Conservation (phyloP, 306 rosid genomes). For the Prunus armeniaca region DNA sequence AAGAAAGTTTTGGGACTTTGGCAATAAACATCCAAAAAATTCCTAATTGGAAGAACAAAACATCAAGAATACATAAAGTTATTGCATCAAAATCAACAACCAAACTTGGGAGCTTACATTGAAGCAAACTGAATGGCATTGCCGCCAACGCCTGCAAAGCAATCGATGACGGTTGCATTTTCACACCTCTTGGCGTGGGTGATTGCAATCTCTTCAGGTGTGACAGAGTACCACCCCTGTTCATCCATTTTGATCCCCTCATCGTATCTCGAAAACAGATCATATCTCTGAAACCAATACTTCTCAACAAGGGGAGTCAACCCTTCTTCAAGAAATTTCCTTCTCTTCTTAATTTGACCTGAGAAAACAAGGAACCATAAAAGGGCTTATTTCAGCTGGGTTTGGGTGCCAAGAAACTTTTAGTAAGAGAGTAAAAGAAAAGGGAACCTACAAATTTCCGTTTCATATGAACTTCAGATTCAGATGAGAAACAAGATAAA, state of each 20-base stretch:
- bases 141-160: conserved; percentile 36
- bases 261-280: conserved; percentile 31
- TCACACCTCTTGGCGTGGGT: conserved; percentile 28
- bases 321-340: conserved; percentile 7
- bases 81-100: background rate
- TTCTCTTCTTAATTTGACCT: conserved; percentile 8
- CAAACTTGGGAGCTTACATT: conserved; percentile 5
- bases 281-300: conserved; percentile 36
- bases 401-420: too few species aligned
- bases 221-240: conserved; percentile 38
- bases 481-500: too few species aligned
- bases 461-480: too few species aligned
- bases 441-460: too few species aligned
- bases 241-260: conserved; percentile 40
- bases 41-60: background rate
- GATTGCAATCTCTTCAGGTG: conserved; percentile 40
- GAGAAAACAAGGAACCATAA: background rate
- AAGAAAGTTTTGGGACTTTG: background rate
- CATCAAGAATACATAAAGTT: too few species aligned
- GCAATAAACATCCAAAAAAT: background rate
- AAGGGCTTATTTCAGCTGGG: background rate
- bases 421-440: too few species aligned
- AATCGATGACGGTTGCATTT: conserved; percentile 25
- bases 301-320: conserved; percentile 26
- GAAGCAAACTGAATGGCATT: conserved; percentile 41